These are phyloP conservation scores for Phyllosticta citriasiana DNA, from an alignment of 2,329 filamentous ascomycete genomes.

Conservation along the genomic window DNA sequence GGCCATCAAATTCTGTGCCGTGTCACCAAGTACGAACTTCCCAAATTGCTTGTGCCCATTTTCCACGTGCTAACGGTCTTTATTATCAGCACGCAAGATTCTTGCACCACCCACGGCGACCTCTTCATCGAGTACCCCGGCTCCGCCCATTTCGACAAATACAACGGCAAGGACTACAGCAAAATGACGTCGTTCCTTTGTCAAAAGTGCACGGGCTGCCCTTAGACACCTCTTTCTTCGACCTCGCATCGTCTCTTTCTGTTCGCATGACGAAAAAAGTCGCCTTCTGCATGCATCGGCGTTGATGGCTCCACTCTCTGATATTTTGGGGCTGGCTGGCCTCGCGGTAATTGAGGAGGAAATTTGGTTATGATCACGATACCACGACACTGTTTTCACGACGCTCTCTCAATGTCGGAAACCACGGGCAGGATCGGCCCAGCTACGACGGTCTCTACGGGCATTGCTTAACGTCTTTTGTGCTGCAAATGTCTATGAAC, in stretches of 20 bases:
- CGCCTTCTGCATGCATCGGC: not conserved
- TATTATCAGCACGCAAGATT: not conserved
- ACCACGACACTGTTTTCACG: not conserved
- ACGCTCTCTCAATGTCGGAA: not conserved
- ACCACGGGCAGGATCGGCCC: not conserved
- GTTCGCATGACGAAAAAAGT: not conserved
- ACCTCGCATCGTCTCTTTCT: not conserved
- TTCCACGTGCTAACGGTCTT: not conserved
- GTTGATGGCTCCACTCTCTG: not conserved
- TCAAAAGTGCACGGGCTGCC: slow-evolving; percentile 3
- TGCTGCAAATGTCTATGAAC: not conserved
- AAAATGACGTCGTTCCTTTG: slow-evolving; percentile 4
- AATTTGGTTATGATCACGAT: not conserved
- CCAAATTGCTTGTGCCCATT: not conserved
- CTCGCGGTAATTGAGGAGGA: not conserved
- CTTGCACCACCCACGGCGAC: slow-evolving; percentile 9
- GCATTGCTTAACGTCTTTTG: not conserved
- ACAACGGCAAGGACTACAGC: slow-evolving; percentile 7
- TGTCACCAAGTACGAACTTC: not conserved
- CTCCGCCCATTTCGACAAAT: not conserved
- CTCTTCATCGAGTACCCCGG: slow-evolving; percentile 9
- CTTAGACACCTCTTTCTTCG: not conserved
- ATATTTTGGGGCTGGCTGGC: not conserved
- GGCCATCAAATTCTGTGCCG: not conserved
- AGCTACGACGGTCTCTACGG: not conserved